A percentile compares a stretch with the other conserved stretches of the same genome.
Conservation (phyloP, 2,329 filamentous ascomycete species). For the Mariannaea elegans region DNA sequence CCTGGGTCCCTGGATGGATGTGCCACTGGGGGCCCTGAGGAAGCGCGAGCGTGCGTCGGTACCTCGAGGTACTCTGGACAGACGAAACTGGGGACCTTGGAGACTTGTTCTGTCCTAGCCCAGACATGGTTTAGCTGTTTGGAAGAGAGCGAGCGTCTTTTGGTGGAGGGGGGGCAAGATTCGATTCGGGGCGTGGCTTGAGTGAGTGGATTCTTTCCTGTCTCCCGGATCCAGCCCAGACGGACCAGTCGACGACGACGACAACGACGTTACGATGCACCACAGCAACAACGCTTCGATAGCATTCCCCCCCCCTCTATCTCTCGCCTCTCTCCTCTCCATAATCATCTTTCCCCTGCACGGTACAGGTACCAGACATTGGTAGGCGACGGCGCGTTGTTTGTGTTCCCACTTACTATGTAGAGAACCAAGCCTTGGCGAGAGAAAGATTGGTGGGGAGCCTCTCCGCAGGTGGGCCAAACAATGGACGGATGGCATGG, state of each 20-base stretch:
- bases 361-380: too few relatives aligned
- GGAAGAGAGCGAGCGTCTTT: too few relatives aligned
- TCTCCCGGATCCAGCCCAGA: constrained; percentile 32
- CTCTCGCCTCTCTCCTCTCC: background rate
- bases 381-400: background rate
- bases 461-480: background rate
- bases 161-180: constrained; percentile 18
- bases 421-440: background rate
- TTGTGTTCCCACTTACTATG: background rate
- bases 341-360: too few relatives aligned
- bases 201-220: constrained; percentile 27
- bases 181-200: constrained; percentile 36
- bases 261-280: constrained; percentile 7
- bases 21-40: background rate
- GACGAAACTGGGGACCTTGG: constrained; percentile 22
- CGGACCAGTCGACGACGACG: constrained; percentile 19
- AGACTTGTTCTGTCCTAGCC: constrained; percentile 1
- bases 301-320: background rate
- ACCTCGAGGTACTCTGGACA: constrained; percentile 28
- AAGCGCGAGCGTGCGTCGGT: constrained; percentile 18
- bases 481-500: background rate
- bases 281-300: background rate
- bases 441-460: background rate
- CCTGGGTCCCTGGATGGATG: constrained; percentile 8
- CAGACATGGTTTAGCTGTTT: background rate